A percentile compares a stretch with the other conserved stretches of the same genome.
Evolutionary conservation across 306 rosid species (phyloP).

Genomic region (Boehmeria nivea): DNA sequence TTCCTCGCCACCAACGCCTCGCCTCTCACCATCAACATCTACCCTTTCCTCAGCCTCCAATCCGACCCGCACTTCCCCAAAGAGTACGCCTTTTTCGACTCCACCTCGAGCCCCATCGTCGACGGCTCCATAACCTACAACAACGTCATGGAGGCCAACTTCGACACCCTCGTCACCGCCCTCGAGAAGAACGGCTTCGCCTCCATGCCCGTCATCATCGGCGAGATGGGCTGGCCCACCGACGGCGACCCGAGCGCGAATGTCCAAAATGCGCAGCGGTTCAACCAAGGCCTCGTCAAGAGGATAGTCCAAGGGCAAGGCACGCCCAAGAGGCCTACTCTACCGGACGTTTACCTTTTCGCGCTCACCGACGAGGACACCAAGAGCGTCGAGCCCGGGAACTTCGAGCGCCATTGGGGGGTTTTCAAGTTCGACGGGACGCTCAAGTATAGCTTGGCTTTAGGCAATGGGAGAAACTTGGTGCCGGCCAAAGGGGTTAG

Average conservation of each 20-base stretch:
- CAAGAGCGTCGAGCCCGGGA: slow-evolving; percentile 76
- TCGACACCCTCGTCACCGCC: slow-evolving; percentile 77
- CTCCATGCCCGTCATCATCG: slow-evolving; percentile 66
- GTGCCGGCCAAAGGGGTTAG: slow-evolving; percentile 71
- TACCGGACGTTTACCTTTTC: slow-evolving; percentile 68
- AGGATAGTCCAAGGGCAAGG: slow-evolving; percentile 49
- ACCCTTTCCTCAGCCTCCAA: slow-evolving; percentile 91
- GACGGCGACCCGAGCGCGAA: slow-evolving; percentile 73
- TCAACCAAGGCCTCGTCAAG: slow-evolving; percentile 72
- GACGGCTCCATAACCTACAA: slow-evolving; percentile 78
- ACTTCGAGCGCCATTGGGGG: slow-evolving; percentile 94
- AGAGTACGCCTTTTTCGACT: slow-evolving; percentile 83
- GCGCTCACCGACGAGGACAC: slow-evolving; percentile 74
- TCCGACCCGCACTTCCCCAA: slow-evolving; percentile 87
- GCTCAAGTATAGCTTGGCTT: slow-evolving; percentile 49
- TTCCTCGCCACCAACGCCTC: slow-evolving; percentile 54
- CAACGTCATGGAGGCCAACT: slow-evolving; percentile 90
- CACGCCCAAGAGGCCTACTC: slow-evolving; percentile 55
- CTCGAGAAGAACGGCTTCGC: slow-evolving; percentile 76
- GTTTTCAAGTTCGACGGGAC: slow-evolving; percentile 72
- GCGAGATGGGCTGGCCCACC: slow-evolving; percentile 97
- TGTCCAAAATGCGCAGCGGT: slow-evolving; percentile 46
- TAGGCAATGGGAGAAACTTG: slow-evolving; percentile 44
- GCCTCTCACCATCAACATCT: slow-evolving; percentile 79
- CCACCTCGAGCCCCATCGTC: slow-evolving; percentile 60